Evolutionary conservation across 768 basidiomycete genomes (phyloP).

Genomic region (Leccinum olivaceopallidum): DNA sequence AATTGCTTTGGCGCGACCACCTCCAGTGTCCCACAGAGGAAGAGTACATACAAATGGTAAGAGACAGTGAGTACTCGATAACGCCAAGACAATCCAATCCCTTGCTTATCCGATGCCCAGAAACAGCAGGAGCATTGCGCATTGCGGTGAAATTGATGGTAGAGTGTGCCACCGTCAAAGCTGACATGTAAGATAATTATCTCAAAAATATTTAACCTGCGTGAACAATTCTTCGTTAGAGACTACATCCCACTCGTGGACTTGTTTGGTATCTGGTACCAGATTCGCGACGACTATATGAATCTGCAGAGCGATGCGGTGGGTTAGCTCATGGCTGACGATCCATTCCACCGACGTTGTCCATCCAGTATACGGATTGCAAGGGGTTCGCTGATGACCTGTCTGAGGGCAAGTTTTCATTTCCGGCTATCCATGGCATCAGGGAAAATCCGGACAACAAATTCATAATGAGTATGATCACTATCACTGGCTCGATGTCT

Average conservation of each 20-base stretch:
- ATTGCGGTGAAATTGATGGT: constrained; percentile 95
- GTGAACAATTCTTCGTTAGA: constrained; percentile 24
- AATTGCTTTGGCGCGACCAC: constrained; percentile 91
- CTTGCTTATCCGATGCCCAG: constrained; percentile 40
- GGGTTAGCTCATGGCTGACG: background rate
- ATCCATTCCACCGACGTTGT: background rate
- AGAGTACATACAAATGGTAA: constrained; percentile 94
- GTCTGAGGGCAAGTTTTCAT: constrained; percentile 96
- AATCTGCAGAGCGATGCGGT: constrained; percentile 30
- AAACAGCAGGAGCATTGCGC: constrained; percentile 91
- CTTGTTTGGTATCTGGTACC: constrained; percentile 57
- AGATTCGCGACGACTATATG: constrained; percentile 59
- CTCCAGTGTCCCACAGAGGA: constrained; percentile 90
- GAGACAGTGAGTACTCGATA: constrained; percentile 65
- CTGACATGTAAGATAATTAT: constrained; percentile 48
- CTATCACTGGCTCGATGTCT: background rate
- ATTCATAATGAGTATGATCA: constrained; percentile 75
- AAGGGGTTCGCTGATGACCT: constrained; percentile 94
- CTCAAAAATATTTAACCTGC: background rate
- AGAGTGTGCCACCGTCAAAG: constrained; percentile 69
- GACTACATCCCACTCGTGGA: constrained; percentile 61
- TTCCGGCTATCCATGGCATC: constrained; percentile 90
- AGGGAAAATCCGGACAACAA: constrained; percentile 74
- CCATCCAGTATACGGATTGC: constrained; percentile 70
- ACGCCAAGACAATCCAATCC: background rate